Evolutionary conservation across 2,329 filamentous ascomycete genomes (phyloP).

Genomic region (Juglanconis oblonga): DNA sequence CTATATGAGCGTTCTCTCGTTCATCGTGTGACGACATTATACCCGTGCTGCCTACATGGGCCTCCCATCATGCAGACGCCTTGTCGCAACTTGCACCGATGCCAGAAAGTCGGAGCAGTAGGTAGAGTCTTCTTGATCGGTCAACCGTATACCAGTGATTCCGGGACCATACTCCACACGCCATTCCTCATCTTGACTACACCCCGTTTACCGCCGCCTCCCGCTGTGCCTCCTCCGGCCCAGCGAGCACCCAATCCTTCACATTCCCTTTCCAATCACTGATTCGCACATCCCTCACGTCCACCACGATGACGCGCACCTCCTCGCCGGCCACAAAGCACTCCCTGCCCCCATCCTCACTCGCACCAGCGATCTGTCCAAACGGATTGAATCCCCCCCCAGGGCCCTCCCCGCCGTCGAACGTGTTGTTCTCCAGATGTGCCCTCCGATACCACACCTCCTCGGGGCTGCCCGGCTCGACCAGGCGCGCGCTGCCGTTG

Average conservation of each 20-base stretch:
- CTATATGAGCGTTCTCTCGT: too few relatives aligned
- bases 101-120: too few relatives aligned
- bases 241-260: constrained; percentile 64
- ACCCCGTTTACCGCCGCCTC: constrained; percentile 37
- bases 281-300: constrained; percentile 79
- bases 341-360: constrained; percentile 53
- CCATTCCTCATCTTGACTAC: constrained; percentile 20
- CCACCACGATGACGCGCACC: constrained; percentile 83
- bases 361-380: not conserved
- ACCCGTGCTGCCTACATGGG: too few relatives aligned
- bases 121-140: too few relatives aligned
- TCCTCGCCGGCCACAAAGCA: constrained; percentile 78
- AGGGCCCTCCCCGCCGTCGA: constrained; percentile 52
- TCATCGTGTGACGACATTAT: too few relatives aligned
- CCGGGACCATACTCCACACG: too few relatives aligned
- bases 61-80: too few relatives aligned
- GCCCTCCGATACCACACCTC: constrained; percentile 79
- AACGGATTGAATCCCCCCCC: constrained; percentile 14
- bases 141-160: too few relatives aligned
- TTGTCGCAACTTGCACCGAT: too few relatives aligned
- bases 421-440: constrained; percentile 91
- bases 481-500: constrained; percentile 77
- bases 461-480: constrained; percentile 71
- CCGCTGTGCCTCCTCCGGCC: constrained; percentile 25
- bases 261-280: constrained; percentile 96